A percentile compares a stretch with the other conserved stretches of the same genome.
phyloP scores from a whole-genome alignment of 2,329 filamentous ascomycete genomes.

The Fusarium sp. region DNA sequence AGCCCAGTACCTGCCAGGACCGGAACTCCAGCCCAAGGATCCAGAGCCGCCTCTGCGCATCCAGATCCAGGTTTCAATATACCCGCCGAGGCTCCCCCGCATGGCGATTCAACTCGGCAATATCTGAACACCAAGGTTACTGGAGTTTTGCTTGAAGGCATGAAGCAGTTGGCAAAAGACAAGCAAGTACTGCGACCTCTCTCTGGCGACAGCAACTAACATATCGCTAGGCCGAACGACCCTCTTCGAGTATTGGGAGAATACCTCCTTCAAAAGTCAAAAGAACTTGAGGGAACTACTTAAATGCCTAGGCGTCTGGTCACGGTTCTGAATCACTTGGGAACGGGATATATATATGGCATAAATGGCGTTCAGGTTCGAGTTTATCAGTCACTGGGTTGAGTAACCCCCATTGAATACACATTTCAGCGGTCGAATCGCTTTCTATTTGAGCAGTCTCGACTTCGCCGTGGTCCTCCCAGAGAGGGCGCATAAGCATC shows the following conservation, averaged over 20 bases:
- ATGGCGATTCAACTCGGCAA: conserved; percentile 76
- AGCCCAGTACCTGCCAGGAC: conserved; percentile 59
- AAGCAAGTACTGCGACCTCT: conserved; percentile 66
- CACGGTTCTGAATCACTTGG: conserved; percentile 7
- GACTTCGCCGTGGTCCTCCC: conserved; percentile 48
- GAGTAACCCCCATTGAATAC: conserved; percentile 43
- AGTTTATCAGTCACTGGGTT: conserved; percentile 39
- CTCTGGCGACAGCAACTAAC: conserved; percentile 16
- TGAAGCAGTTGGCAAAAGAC: conserved; percentile 78
- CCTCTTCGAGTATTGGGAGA: conserved; percentile 78
- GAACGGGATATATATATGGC: conserved; percentile 13
- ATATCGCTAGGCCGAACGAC: conserved; percentile 67
- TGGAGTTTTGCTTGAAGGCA: conserved; percentile 75
- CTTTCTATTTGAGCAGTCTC: conserved; percentile 51
- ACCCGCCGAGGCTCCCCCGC: conserved; percentile 69
- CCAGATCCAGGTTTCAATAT: conserved; percentile 66
- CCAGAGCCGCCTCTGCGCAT: conserved; percentile 68
- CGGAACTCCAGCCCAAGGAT: conserved; percentile 63
- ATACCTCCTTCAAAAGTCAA: conserved; percentile 76
- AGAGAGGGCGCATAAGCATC: conserved; percentile 55
- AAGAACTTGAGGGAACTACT: conserved; percentile 66
- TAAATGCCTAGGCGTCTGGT: conserved; percentile 24
- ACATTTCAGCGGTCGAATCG: conserved; percentile 49
- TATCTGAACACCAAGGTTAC: conserved; percentile 81
- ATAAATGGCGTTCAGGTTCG: conserved; percentile 43